Conservation (phyloP, 495 filamentous ascomycete species). For the Aspergillus saccharolyticus region DNA sequence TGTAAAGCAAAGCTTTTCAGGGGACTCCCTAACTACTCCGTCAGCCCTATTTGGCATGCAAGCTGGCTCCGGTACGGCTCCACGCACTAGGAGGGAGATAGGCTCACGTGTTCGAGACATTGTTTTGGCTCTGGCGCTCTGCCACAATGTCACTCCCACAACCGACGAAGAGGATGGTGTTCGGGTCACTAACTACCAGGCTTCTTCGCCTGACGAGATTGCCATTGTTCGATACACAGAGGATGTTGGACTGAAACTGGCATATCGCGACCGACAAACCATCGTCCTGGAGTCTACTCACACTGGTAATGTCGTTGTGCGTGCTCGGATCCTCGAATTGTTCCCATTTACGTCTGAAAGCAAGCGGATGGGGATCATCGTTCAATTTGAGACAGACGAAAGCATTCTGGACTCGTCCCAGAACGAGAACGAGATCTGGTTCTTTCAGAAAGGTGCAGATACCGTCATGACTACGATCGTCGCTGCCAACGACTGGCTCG, state of each 20-base stretch:
- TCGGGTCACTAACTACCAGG: conserved; percentile 83
- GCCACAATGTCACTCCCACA: conserved; percentile 97
- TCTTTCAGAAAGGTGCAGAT: conserved; percentile 97
- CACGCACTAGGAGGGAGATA: conserved; percentile 85
- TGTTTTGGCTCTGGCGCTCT: conserved; percentile 84
- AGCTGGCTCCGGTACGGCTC: conserved; percentile 54
- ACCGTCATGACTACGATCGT: conserved; percentile 96
- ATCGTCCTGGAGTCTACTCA: conserved; percentile 79
- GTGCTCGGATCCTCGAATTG: conserved; percentile 85
- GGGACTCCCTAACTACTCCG: conserved; percentile 62
- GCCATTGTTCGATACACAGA: conserved; percentile 97
- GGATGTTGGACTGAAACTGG: conserved; percentile 78
- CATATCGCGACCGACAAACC: conserved; percentile 77
- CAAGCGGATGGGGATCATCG: conserved; percentile 97
- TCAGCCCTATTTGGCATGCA: conserved; percentile 59
- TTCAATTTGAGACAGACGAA: conserved; percentile 64
- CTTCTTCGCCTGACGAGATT: conserved; percentile 95
- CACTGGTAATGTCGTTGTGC: conserved; percentile 70
- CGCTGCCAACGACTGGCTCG: conserved; percentile 93
- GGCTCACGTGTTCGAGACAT: conserved; percentile 87
- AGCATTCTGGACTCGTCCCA: conserved; percentile 29
- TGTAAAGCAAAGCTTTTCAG: conserved; percentile 72
- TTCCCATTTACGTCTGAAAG: conserved; percentile 98
- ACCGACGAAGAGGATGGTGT: conserved; percentile 74
- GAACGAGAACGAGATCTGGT: conserved; percentile 78